These are phyloP conservation scores for Trifolium dubium DNA, from an alignment of 306 rosid genomes.

Conservation along the genomic window DNA sequence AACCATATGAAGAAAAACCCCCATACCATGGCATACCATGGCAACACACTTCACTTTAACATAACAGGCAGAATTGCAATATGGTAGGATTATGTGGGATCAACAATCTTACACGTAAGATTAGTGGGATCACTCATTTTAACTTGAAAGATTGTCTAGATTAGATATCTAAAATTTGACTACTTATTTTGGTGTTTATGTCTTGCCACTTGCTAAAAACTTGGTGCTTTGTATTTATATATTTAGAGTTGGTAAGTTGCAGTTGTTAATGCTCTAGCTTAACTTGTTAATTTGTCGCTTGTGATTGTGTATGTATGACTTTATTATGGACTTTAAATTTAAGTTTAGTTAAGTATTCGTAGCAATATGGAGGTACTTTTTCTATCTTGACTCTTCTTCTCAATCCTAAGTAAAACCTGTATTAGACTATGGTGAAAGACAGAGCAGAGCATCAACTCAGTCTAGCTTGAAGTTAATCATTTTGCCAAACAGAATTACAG, in stretches of 20 bases:
- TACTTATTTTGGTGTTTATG: background rate
- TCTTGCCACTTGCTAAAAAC: background rate
- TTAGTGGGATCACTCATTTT: background rate
- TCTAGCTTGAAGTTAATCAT: constrained; percentile 20
- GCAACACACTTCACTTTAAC: constrained; percentile 6
- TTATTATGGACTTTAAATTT: background rate
- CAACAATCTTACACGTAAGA: background rate
- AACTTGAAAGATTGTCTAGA: background rate
- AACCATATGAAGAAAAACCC: constrained; percentile 17
- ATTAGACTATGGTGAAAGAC: constrained; percentile 18
- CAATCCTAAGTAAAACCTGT: background rate
- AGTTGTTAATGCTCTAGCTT: background rate
- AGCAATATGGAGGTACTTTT: background rate
- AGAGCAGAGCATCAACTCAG: constrained; percentile 22
- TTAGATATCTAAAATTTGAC: background rate
- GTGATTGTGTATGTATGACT: background rate
- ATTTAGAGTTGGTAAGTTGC: background rate
- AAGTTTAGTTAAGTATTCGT: background rate
- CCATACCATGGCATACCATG: background rate
- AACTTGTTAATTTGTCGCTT: background rate
- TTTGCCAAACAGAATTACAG: constrained; percentile 21
- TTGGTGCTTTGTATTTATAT: background rate
- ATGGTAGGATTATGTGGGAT: background rate
- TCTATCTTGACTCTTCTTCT: background rate
- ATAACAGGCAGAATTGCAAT: background rate